These are phyloP conservation scores for Talaromyces sp. DNA, from an alignment of 2,329 filamentous ascomycete species.

Conservation along the genomic window DNA sequence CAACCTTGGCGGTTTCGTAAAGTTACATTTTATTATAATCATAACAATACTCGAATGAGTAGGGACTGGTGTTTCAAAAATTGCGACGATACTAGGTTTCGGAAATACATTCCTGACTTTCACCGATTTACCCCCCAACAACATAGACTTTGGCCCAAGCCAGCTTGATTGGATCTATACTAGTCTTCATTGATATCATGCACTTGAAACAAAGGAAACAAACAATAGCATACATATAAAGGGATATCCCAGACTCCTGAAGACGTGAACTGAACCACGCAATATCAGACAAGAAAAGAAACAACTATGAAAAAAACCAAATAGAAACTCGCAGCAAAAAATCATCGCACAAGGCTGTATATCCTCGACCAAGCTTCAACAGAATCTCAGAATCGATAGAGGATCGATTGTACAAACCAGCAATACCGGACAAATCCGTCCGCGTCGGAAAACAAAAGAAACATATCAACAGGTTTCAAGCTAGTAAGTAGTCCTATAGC, in stretches of 20 bases:
- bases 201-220: background rate
- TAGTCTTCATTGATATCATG: conserved; percentile 2
- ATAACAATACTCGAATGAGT: background rate
- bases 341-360: background rate
- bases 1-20: background rate
- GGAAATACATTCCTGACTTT: background rate
- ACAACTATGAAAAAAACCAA: conserved; percentile 1
- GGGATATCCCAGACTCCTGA: conserved; percentile 24
- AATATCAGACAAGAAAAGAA: conserved; percentile 13
- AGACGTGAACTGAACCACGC: conserved; percentile 6
- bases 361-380: background rate
- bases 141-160: background rate
- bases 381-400: background rate
- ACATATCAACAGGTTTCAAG: conserved; percentile 15
- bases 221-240: conserved; percentile 11
- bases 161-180: background rate
- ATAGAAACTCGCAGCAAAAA: background rate
- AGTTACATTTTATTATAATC: background rate
- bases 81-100: background rate
- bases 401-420: conserved; percentile 4
- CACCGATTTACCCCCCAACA: background rate
- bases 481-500: conserved; percentile 22
- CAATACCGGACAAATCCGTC: background rate
- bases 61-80: background rate
- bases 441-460: conserved; percentile 13